Evolutionary conservation across 306 rosid species (phyloP), one percentile per base, ranked within the genome.

Genomic region (Prunus fruticosa): DNA sequence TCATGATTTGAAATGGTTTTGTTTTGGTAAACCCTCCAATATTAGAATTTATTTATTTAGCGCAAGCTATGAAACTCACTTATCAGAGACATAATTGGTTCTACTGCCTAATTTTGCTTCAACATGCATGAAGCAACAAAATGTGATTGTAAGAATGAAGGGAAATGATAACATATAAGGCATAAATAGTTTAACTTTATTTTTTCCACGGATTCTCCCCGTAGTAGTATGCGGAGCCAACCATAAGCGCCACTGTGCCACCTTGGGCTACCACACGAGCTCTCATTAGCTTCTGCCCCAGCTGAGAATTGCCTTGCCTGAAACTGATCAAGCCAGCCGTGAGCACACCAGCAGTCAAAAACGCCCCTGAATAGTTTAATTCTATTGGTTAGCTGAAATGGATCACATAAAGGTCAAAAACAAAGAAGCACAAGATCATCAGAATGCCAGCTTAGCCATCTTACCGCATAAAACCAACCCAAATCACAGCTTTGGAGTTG

Each of bases 211-310:
- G 97, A 84, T 86, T 91, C 0, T 89, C 97, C 20, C 93, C 98
- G 49, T 91, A 93, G 84, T 89, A 91, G 84, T 74, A 91, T 64
- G 98, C 91, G 23, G 93, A 88, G 77, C 97, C 98, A 66, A 91
- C 97, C 98, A 93, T 91, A 68, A 93, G 96, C 0, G 92, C 98
- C 28, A 91, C 98, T 0, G 98, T 93, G 54, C 91, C 96, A 77
- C 97, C 98, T 78, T 93, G 98, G 57, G 77, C 93, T 52, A 89
- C 93, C 72, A 93, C 98, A 66, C 98, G 97, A 81, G 96, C 97
- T 84, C 98, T 86, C 98, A 93, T 93, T 77, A 93, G 83, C 85
- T 79, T 79, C 92, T 93, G 98, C 46, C 98, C 98, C 81, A 89
- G 65, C 50, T 87, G 87, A 72, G 98, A 93, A 81, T 93, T 93